Conservation (phyloP, 371 early-diverging fungal genomes). For the Zychaea mexicana region DNA sequence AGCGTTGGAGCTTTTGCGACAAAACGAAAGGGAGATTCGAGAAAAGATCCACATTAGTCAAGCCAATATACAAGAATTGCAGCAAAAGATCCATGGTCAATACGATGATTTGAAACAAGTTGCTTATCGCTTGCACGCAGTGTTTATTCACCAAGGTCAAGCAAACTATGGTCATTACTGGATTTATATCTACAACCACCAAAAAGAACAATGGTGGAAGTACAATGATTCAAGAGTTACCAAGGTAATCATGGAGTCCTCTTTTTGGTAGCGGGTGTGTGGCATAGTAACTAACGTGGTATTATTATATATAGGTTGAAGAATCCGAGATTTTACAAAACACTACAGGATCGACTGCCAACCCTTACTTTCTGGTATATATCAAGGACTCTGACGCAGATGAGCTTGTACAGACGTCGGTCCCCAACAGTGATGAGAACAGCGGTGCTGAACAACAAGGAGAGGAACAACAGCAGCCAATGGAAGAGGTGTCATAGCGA, state of each 20-base stretch:
- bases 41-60: not conserved
- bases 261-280: too few relatives aligned
- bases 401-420: conserved; percentile 16
- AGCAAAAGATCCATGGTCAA: conserved; percentile 25
- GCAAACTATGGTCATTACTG: conserved; percentile 91
- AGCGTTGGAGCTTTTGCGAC: conserved; percentile 19
- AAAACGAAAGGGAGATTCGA: not conserved
- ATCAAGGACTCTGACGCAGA: conserved; percentile 37
- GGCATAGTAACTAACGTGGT: not conserved
- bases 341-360: conserved; percentile 58
- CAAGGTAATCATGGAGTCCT: conserved; percentile 43
- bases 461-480: too few relatives aligned
- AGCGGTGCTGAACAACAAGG: too few relatives aligned
- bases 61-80: conserved; percentile 16
- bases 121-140: conserved; percentile 69
- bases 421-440: not conserved
- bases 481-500: too few relatives aligned
- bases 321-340: conserved; percentile 60
- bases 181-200: conserved; percentile 78
- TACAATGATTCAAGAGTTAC: conserved; percentile 81
- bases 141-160: conserved; percentile 72
- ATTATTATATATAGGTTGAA: conserved; percentile 39
- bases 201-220: conserved; percentile 73
- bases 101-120: conserved; percentile 40
- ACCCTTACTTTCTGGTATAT: conserved; percentile 72